Evolutionary conservation across 2,329 filamentous ascomycete species (phyloP), one percentile per base, ranked within the genome.

Genomic region (Pezicula carpinea): DNA sequence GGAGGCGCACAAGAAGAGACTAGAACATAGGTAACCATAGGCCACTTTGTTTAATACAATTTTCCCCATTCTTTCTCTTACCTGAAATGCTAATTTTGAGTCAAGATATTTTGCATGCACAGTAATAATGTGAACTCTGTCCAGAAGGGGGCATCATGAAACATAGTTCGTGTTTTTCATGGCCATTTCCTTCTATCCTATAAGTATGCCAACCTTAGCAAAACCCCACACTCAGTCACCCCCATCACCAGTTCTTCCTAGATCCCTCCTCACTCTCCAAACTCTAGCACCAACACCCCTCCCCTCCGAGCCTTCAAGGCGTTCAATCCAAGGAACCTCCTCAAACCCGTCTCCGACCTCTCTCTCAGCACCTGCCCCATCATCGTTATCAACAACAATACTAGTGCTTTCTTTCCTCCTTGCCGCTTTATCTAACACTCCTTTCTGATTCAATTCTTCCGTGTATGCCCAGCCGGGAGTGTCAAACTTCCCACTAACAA

Each of bases 401-500:
- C 43, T 44, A 44, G 21, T 26, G 33, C 43, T 44, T 53, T 41
- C 41, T 49, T 47, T 49, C 44, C 60, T 13, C 66, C 62, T 53
- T 61, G 63, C 46, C n/a, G 52, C 44, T 23, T 61, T 57, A 18
- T 47, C 50, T 3, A 44, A 10, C 14, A 32, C 36, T 10, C 45
- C 46, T 29, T 48, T 54, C 26, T 64, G 56, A 53, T 80, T 75
- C 14, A 82, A 54, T 31, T 83, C 78, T 59, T 88, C 84, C 0
- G 79, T 78, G 51, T 85, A 87, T 1, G 82, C 81, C 83, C 84
- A 89, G 3, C 73, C 80, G 0, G 85, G 83, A 2, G 77, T 68
- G 57, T 89, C 85, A 46, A 87, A 79, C 54, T 78, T 83, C 2
- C 85, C 85, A 45, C 82, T 76, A 1, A 89, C 75, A 3, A 89